These are phyloP conservation scores for Akanthomyces lecanii DNA, from an alignment of 2,329 filamentous ascomycete genomes.

Conservation along the genomic window DNA sequence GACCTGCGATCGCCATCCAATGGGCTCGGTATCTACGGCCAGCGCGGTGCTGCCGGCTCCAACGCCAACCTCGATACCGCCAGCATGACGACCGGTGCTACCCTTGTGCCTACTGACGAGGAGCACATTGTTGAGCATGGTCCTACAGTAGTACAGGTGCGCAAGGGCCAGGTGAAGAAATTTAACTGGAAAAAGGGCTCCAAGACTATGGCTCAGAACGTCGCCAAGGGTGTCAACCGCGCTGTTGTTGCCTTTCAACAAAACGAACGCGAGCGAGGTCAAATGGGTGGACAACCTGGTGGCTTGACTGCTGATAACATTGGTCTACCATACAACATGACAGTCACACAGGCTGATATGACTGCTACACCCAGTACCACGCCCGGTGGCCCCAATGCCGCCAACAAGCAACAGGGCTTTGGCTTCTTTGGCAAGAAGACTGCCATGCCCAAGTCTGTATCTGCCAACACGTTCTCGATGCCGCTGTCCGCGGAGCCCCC, in stretches of 20 bases:
- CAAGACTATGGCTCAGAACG: constrained; percentile 88
- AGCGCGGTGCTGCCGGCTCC: constrained; percentile 47
- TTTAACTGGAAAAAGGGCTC: constrained; percentile 99
- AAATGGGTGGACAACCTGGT: constrained; percentile 47
- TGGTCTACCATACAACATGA: constrained; percentile 68
- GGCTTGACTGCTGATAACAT: constrained; percentile 59
- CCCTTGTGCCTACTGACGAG: constrained; percentile 59
- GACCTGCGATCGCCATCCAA: constrained; percentile 45
- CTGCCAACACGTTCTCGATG: constrained; percentile 37
- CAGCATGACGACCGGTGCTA: constrained; percentile 54
- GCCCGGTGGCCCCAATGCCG: constrained; percentile 26
- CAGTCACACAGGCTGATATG: constrained; percentile 50
- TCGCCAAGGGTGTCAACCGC: constrained; percentile 89
- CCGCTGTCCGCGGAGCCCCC: constrained; percentile 49
- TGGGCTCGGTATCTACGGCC: constrained; percentile 54
- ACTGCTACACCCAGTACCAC: constrained; percentile 20
- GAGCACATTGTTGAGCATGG: constrained; percentile 66
- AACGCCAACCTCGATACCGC: constrained; percentile 48
- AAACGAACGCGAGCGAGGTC: constrained; percentile 50
- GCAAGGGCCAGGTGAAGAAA: constrained; percentile 90
- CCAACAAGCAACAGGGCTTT: constrained; percentile 51
- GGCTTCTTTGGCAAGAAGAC: constrained; percentile 65
- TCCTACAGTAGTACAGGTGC: constrained; percentile 92
- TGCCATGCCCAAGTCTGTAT: constrained; percentile 49
- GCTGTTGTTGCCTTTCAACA: constrained; percentile 72